Conservation (phyloP, 176 grass and related monocot genomes). For the Typha latifolia region DNA sequence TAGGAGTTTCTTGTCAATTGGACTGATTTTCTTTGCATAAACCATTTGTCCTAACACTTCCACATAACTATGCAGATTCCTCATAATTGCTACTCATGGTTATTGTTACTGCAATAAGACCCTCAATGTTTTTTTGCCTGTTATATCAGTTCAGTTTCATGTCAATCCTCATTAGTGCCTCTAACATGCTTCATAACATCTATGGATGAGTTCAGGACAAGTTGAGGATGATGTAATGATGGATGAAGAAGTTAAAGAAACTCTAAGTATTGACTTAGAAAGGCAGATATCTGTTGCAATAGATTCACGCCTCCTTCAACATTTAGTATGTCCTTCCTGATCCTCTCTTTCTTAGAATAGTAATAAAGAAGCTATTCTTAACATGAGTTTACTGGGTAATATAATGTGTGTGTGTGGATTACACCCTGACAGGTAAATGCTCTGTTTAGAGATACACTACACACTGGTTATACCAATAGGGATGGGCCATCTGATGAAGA, state of each 20-base stretch:
- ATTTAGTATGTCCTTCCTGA: conserved; percentile 52
- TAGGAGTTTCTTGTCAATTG: too few species aligned
- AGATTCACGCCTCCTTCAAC: conserved; percentile 70
- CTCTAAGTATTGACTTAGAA: conserved; percentile 59
- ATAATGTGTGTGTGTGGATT: background rate
- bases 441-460: conserved; percentile 53
- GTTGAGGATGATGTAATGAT: conserved; percentile 61
- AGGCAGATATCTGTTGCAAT: conserved; percentile 68
- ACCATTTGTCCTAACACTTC: too few species aligned
- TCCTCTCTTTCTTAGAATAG: conserved; percentile 3
- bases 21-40: too few species aligned
- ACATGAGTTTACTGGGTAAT: too few species aligned
- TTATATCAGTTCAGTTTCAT: too few species aligned
- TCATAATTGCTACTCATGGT: too few species aligned
- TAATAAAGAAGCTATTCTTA: background rate
- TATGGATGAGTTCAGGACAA: conserved; percentile 28
- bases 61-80: too few species aligned
- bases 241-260: conserved; percentile 56
- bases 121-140: too few species aligned
- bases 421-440: conserved; percentile 64
- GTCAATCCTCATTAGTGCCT: background rate
- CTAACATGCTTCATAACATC: conserved; percentile 5
- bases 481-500: conserved; percentile 50
- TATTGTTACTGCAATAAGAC: too few species aligned
- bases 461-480: conserved; percentile 37